Base-by-base conservation (phyloP, 371 early-diverging fungal species). In the Mortierella sp. region DNA sequence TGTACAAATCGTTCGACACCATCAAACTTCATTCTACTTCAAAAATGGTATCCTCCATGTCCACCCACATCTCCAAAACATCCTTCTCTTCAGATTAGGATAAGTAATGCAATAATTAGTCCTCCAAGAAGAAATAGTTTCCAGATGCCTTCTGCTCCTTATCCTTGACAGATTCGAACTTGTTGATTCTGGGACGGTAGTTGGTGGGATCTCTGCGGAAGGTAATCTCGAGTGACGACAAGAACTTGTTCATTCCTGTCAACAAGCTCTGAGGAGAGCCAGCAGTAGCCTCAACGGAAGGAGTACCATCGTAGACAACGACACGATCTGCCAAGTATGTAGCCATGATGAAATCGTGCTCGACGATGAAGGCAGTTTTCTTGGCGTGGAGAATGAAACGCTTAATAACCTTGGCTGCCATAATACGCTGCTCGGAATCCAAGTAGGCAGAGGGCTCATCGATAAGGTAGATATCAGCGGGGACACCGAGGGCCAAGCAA, bases 281-380 rank as follows among this genome's bases (percentile, higher is more conserved):
- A 65, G 99, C 99, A 63, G 72, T 83, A 38, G 99, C 99, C 24
- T 91, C 86, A 15, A 97, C 91, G 5, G 97, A 96, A 21, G 99
- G 99, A 52, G 71, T 86, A 84, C 99, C 99, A 7, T 96, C 97
- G 87, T 98, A 99, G 24, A 99, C 99, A 85, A 99, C 95, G 28
- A 99, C 98, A 85, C 98, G 95, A 85, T 99, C 99, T 60, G 99
- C 99, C 67, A 99, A 89, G 85, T 99, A 99, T n/a, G 99, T 99
- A n/a, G 98, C 99, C 97, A 99, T 99, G 85, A 99, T 99, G 87
- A 99, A 98, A 89, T 99, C 99, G 94, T 99, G 99, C 93, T 99
- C 99, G 65, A 99, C 99, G 69, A 99, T 92, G 88, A 99, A 99
- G 41, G 99, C 99, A 32, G 98, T 97, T 91, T 97, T 97, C 87